Conservation (phyloP, 495 filamentous ascomycete genomes). For the Daldinia grandis region DNA sequence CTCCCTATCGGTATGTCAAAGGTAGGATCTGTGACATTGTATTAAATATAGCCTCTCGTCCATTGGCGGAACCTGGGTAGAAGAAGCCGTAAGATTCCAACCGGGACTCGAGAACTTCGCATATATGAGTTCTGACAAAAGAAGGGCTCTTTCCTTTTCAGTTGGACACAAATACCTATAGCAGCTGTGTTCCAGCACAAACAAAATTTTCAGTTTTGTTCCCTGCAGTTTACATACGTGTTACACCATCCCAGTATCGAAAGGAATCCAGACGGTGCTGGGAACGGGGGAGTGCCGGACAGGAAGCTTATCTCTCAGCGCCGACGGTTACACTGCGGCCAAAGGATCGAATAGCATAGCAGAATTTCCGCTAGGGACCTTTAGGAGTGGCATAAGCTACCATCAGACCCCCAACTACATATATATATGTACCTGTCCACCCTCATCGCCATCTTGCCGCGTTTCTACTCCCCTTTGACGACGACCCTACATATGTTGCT, state of each 20-base stretch:
- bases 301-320: conserved; percentile 6
- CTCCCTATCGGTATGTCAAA: background rate
- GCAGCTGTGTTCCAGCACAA: background rate
- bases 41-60: background rate
- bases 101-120: conserved; percentile 3
- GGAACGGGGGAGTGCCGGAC: background rate
- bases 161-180: background rate
- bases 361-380: conserved; percentile 2
- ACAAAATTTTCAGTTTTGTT: background rate
- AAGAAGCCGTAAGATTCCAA: background rate
- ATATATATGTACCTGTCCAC: background rate
- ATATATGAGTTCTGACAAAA: conserved; percentile 26
- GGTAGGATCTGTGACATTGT: conserved; percentile 10
- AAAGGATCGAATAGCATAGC: conserved; percentile 7
- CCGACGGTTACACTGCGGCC: conserved; percentile 27
- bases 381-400: conserved; percentile 1
- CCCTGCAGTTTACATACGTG: conserved; percentile 3
- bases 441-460: background rate
- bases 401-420: background rate
- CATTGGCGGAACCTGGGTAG: conserved; percentile 14
- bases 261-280: conserved; percentile 7
- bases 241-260: conserved; percentile 2
- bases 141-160: background rate
- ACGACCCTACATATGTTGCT: background rate
- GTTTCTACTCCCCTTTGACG: background rate